These are phyloP conservation scores for Nemania sp. DNA, from an alignment of 2,329 filamentous ascomycete genomes.

Conservation along the genomic window DNA sequence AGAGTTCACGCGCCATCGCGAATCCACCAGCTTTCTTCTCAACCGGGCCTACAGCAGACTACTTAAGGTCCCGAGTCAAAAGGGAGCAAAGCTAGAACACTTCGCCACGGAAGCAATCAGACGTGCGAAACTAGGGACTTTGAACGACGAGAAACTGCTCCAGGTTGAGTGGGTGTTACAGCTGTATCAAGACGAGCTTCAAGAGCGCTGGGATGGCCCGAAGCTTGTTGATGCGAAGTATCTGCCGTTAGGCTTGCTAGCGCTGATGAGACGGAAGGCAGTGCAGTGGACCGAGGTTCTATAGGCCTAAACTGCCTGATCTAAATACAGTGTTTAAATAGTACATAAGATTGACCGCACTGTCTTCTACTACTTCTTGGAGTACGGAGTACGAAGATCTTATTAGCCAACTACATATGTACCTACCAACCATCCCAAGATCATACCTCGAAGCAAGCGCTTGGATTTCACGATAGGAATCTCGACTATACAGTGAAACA, in stretches of 20 bases:
- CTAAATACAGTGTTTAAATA: background rate
- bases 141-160: conserved; percentile 20
- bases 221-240: conserved; percentile 45
- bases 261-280: conserved; percentile 45
- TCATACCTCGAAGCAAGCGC: background rate
- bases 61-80: conserved; percentile 29
- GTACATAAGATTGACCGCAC: background rate
- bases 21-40: conserved; percentile 30
- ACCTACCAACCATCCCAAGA: background rate
- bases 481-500: background rate
- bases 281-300: conserved; percentile 48
- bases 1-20: conserved; percentile 41
- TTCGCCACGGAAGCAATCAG: conserved; percentile 32
- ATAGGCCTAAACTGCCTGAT: conserved; percentile 22
- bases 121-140: conserved; percentile 6
- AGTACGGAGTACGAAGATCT: background rate
- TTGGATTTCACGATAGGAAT: background rate
- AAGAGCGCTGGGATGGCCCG: conserved; percentile 42
- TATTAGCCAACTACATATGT: background rate
- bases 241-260: conserved; percentile 44
- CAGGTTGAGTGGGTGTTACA: conserved; percentile 43
- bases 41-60: conserved; percentile 33
- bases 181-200: conserved; percentile 41
- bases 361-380: background rate
- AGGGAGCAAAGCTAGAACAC: conserved; percentile 31